Base-by-base conservation (phyloP, 2,329 filamentous ascomycete species). In the Microcera coccophila region DNA sequence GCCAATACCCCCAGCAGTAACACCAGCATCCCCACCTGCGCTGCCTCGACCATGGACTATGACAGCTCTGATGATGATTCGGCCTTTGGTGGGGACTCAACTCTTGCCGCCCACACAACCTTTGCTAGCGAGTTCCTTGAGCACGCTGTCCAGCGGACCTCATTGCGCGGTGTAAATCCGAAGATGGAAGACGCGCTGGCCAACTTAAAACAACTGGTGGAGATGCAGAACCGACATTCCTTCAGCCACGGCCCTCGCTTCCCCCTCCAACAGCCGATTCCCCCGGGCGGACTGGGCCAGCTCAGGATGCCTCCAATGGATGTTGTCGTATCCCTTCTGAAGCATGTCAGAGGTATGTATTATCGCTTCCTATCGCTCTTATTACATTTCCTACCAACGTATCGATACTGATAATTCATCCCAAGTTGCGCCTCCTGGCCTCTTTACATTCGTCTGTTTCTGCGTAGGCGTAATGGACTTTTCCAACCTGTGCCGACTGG, bases 61-160 rank as follows among this genome's bases (percentile, higher is more conserved):
- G 68, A 70, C 31, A 68, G 62, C 43, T 65, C 61, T 37, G 65
- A 68, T 12, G 63, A 67, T 5, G 67, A 71, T 41, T 66, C 66
- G 12, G 64, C 64, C 12, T 69, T 72, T 53, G 66, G 73, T 45
- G 73, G 71, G n/a, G 69, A 73, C 52, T 69, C 72, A 2, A 72
- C 71, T 16, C 63, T 77, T 34, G 63, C 71, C 4, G 70, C 71
- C 4, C 74, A 77, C 42, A 72, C 76, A 3, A 68, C 67, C n/a
- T 77, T 78, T 52, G 76, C 74, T 17, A 73, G 67, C 55, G 72
- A 76, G 50, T 75, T 79, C 31, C 68, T 78, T 17, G 74, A 79
- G 52, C 66, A 72, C 44, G 71, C 72, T n/a, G 74, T 76, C 19
- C 63, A 69, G 49, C 67, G 70, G 18, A 73, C 72, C 1, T 67